Conservation (phyloP, 306 rosid species). For the Mucuna pruriens region DNA sequence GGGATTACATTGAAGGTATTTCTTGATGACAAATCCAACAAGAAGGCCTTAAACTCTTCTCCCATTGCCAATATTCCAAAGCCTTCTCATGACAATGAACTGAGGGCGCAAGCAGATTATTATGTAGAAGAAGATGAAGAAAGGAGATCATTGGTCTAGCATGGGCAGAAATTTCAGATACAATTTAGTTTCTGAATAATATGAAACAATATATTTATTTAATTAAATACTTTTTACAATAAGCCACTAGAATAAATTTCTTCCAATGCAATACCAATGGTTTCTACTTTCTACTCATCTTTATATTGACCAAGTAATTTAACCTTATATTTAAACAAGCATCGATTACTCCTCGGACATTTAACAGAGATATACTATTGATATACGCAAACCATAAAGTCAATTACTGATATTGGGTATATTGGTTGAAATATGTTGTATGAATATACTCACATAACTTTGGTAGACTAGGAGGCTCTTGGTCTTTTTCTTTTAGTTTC, state of each 20-base stretch:
- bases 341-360: no score
- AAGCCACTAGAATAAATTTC: background rate
- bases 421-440: no score
- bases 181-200: background rate
- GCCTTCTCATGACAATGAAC: background rate
- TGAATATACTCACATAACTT: no score
- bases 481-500: no score
- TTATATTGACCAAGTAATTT: no score
- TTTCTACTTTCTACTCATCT: no score
- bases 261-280: no score
- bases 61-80: conserved; percentile 5
- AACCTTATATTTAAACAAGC: no score
- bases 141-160: background rate
- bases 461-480: no score
- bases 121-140: conserved; percentile 5
- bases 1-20: conserved; percentile 2
- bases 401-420: no score
- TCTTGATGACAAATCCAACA: conserved; percentile 1
- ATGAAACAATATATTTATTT: background rate
- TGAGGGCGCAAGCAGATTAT: background rate
- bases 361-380: no score
- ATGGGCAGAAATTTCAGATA: background rate
- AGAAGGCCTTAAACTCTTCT: background rate
- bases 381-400: no score
- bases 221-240: background rate